Evolutionary conservation across 2,329 filamentous ascomycete species (phyloP), one percentile per base, ranked within the genome.

Genomic region (Fusarium sp.): DNA sequence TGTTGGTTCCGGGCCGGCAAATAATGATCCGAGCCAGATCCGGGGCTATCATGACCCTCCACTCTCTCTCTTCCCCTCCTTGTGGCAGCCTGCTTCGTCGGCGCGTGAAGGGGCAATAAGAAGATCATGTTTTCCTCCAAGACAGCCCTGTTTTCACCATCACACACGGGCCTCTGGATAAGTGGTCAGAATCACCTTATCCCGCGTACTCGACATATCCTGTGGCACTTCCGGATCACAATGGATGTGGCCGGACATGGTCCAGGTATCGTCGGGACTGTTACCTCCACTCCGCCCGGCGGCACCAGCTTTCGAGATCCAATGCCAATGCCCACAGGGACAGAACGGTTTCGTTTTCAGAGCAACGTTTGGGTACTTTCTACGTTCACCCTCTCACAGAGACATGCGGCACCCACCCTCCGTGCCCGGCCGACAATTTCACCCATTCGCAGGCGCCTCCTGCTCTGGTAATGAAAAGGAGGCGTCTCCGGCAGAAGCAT

Each of bases 11-110:
- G 65, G 67, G 45, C 66, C 74, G 72, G 72, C 63, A 74, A 54
- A 69, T 55, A 34, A 72, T 61, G 72, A 60, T 56, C 56, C 64
- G 58, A 74, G 55, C 68, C 64, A 61, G 59, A n/a, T 39, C 68
- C 67, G 65, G 68, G 68, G 72, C 47, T 47, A 42, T 74, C 75
- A 72, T 65, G 50, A 58, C 66, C 68, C 60, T 64, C 75, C 75
- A 70, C 32, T 32, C 32, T 14, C 65, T 62, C 44, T 50, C 62
- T 45, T 62, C 45, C 57, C 45, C 64, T 68, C 61, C 26, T 41
- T 71, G 34, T 56, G 44, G 26, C 55, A 63, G 41, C 60, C 34
- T 50, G 22, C 34, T 26, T 61, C 47, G 34, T 52, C 54, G 56
- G 32, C 45, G 52, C 61, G 45, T 63, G 47, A 13, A 57, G 18